A percentile compares a stretch with the other conserved stretches of the same genome.
Evolutionary conservation across 78 protist species (phyloP).

Genomic region (Dictyostelium firmibasis): DNA sequence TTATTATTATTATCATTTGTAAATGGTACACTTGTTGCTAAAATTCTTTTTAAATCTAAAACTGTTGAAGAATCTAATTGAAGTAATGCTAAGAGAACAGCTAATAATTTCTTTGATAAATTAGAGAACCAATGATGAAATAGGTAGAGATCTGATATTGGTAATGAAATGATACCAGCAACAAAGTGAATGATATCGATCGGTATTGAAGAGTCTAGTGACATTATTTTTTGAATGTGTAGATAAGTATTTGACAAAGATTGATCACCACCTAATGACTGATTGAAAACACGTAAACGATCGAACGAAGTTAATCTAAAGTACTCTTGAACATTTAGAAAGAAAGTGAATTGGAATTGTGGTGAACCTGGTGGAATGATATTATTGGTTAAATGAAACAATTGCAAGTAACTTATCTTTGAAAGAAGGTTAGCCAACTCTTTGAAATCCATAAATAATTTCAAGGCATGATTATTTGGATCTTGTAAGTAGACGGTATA

Average conservation of each 20-base stretch:
- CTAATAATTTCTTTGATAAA: slow-evolving; percentile 56
- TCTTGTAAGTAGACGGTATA: background rate
- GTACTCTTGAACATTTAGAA: slow-evolving; percentile 61
- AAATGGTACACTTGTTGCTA: slow-evolving; percentile 45
- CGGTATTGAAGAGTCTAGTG: slow-evolving; percentile 65
- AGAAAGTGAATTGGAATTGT: slow-evolving; percentile 58
- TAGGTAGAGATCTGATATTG: slow-evolving; percentile 18
- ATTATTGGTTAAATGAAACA: slow-evolving; percentile 82
- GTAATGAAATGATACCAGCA: slow-evolving; percentile 60
- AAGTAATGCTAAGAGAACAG: slow-evolving; percentile 49
- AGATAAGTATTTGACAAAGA: background rate
- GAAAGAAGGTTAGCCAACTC: slow-evolving; percentile 58
- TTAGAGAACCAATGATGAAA: slow-evolving; percentile 65
- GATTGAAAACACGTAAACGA: background rate
- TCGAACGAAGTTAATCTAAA: slow-evolving; percentile 32
- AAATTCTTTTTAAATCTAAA: slow-evolving; percentile 26
- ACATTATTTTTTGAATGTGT: slow-evolving; percentile 49
- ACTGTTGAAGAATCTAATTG: slow-evolving; percentile 71
- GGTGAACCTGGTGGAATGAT: slow-evolving; percentile 78
- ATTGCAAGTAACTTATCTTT: slow-evolving; percentile 32
- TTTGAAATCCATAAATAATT: slow-evolving; percentile 73
- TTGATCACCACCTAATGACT: background rate
- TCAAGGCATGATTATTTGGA: slow-evolving; percentile 61
- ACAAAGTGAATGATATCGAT: slow-evolving; percentile 70
- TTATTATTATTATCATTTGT: background rate